These are phyloP conservation scores for Ceratonia siliqua DNA, from an alignment of 306 rosid genomes.

Conservation along the genomic window DNA sequence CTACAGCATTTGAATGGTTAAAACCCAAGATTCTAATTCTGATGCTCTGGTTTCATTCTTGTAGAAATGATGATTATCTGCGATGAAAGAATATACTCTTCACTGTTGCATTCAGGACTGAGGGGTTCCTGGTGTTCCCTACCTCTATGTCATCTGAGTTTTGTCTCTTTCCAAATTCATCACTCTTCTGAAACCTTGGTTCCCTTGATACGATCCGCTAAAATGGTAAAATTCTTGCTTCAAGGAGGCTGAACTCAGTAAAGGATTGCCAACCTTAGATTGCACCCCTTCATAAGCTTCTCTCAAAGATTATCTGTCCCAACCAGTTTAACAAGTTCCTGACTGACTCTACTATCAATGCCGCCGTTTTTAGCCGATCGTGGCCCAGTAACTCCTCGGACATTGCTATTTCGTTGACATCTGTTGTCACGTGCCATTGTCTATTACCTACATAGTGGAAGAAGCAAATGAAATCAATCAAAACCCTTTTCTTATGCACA, in stretches of 20 bases:
- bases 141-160: slow-evolving; percentile 62
- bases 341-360: slow-evolving; percentile 69
- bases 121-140: slow-evolving; percentile 47
- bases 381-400: slow-evolving; percentile 74
- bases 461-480: background rate
- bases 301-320: slow-evolving; percentile 52
- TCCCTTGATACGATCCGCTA: slow-evolving; percentile 60
- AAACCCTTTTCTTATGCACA: background rate
- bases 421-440: slow-evolving; percentile 42
- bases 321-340: slow-evolving; percentile 53
- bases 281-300: slow-evolving; percentile 71
- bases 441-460: slow-evolving; percentile 18
- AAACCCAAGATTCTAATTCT: background rate
- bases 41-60: too few species aligned
- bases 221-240: slow-evolving; percentile 66
- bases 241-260: slow-evolving; percentile 67
- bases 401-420: slow-evolving; percentile 41
- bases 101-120: slow-evolving; percentile 64
- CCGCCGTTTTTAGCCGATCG: slow-evolving; percentile 72
- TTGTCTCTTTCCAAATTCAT: slow-evolving; percentile 55
- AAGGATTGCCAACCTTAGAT: slow-evolving; percentile 65
- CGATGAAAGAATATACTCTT: slow-evolving; percentile 51
- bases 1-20: slow-evolving; percentile 36
- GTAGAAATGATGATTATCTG: too few species aligned
- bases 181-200: slow-evolving; percentile 71